Conservation (phyloP, 495 filamentous ascomycete species). For the Penicillium ucsense region DNA sequence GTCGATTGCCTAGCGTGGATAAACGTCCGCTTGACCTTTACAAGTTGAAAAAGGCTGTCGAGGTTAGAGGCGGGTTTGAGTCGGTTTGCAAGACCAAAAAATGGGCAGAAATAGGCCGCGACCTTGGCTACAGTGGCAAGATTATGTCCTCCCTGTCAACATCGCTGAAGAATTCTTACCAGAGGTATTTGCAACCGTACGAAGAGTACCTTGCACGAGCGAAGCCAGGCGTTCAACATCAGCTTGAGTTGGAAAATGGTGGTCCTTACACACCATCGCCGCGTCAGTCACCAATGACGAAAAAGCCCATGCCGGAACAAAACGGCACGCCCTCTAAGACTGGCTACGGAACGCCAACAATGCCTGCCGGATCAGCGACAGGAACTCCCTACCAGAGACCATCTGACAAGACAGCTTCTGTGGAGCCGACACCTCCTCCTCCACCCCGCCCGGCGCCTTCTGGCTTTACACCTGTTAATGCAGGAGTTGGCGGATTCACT, state of each 20-base stretch:
- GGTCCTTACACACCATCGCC: slow-evolving; percentile 92
- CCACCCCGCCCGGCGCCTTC: slow-evolving; percentile 36
- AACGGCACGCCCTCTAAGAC: slow-evolving; percentile 54
- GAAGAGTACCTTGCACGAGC: slow-evolving; percentile 89
- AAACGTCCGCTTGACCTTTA: slow-evolving; percentile 96
- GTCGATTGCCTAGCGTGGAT: slow-evolving; percentile 90
- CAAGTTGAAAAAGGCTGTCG: slow-evolving; percentile 93
- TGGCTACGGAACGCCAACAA: slow-evolving; percentile 58
- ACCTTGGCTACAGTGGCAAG: slow-evolving; percentile 96
- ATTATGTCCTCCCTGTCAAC: slow-evolving; percentile 99
- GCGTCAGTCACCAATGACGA: slow-evolving; percentile 65
- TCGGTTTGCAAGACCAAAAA: slow-evolving; percentile 95
- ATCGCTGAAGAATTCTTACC: slow-evolving; percentile 96
- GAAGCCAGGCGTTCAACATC: slow-evolving; percentile 94
- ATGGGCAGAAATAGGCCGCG: slow-evolving; percentile 97
- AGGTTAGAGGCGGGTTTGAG: slow-evolving; percentile 86
- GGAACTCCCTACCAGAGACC: slow-evolving; percentile 51
- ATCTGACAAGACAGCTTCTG: slow-evolving; percentile 26
- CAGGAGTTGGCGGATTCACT: slow-evolving; percentile 57
- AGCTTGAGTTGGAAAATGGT: slow-evolving; percentile 86
- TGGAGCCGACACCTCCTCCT: slow-evolving; percentile 44
- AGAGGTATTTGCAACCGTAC: slow-evolving; percentile 91
- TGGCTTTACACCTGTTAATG: slow-evolving; percentile 79
- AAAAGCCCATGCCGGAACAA: slow-evolving; percentile 51
- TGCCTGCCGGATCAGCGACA: slow-evolving; percentile 58